Conservation (phyloP, 768 basidiomycete genomes). For the Panellus pusillus region DNA sequence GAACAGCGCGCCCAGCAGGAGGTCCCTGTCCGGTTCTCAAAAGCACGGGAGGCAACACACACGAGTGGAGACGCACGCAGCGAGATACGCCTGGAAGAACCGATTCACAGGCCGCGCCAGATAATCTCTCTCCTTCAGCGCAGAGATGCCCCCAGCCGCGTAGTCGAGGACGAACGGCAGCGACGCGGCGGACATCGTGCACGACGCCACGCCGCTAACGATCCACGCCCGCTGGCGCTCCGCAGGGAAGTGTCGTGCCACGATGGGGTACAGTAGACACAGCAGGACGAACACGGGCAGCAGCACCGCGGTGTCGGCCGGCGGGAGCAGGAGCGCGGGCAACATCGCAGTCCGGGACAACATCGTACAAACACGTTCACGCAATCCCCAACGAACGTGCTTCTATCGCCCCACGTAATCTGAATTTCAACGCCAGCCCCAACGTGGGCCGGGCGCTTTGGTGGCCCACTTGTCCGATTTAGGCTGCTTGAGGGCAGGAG, state of each 20-base stretch:
- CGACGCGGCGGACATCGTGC: conserved; percentile 36
- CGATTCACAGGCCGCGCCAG: conserved; percentile 19
- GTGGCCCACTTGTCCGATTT: too few species aligned
- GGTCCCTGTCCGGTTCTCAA: conserved; percentile 26
- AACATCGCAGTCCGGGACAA: too few species aligned
- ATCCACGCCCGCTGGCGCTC: conserved; percentile 43
- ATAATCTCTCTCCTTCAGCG: neutral
- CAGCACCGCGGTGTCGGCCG: too few species aligned
- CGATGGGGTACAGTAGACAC: conserved; percentile 23
- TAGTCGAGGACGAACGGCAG: conserved; percentile 37
- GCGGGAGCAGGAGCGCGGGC: too few species aligned
- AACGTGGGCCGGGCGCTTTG: too few species aligned
- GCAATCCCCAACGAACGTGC: too few species aligned
- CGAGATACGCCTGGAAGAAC: conserved; percentile 33
- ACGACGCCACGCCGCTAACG: conserved; percentile 37
- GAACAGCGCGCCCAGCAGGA: conserved; percentile 36
- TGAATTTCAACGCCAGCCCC: too few species aligned
- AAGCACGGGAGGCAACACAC: too few species aligned
- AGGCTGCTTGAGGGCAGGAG: too few species aligned
- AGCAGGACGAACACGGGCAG: too few species aligned
- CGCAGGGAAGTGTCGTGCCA: conserved; percentile 27
- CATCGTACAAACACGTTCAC: too few species aligned
- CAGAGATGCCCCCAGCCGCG: neutral
- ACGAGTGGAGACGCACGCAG: conserved; percentile 1
- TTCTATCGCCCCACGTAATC: too few species aligned